A percentile compares a stretch with the other conserved stretches of the same genome.
Evolutionary conservation across 176 grass and related monocot species (phyloP).

Genomic region (Rhipidocladum racemiflorum): DNA sequence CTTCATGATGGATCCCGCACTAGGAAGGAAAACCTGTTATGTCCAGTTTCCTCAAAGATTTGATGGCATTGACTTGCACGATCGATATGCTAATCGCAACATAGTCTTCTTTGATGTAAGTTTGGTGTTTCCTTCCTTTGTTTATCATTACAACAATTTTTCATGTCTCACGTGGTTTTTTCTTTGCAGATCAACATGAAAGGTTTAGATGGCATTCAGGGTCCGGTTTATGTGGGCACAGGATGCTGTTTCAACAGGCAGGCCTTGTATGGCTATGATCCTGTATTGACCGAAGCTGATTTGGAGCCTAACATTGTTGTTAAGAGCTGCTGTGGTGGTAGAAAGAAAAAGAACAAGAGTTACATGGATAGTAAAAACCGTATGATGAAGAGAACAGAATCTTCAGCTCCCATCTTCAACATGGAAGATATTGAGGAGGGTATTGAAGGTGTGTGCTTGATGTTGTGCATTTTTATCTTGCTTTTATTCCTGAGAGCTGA

Average conservation of each 20-base stretch:
- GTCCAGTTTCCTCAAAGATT: constrained; percentile 99
- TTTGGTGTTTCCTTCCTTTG: constrained; percentile 1
- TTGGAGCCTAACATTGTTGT: constrained; percentile 87
- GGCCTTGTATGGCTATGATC: constrained; percentile 97
- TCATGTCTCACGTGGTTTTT: constrained; percentile 32
- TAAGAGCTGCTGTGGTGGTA: constrained; percentile 94
- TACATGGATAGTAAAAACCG: constrained; percentile 94
- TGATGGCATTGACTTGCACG: constrained; percentile 95
- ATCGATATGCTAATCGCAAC: constrained; percentile 99
- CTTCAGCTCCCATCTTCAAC: constrained; percentile 97
- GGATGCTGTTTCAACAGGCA: constrained; percentile 99
- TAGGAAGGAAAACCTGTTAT: constrained; percentile 96
- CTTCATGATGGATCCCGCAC: constrained; percentile 98
- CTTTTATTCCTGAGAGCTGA: background rate
- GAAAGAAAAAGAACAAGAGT: constrained; percentile 93
- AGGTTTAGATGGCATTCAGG: constrained; percentile 99
- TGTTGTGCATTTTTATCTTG: background rate
- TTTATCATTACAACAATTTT: background rate
- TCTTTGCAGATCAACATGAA: constrained; percentile 97
- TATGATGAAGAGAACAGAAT: constrained; percentile 96
- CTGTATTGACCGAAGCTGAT: constrained; percentile 96
- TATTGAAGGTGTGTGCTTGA: constrained; percentile 69
- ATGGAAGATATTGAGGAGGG: constrained; percentile 99
- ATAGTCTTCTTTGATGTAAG: constrained; percentile 99
- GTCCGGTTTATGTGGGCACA: constrained; percentile 95